phyloP scores from a whole-genome alignment of 1,284 basidiomycete genomes.

The Moesziomyces parantarcticus region DNA sequence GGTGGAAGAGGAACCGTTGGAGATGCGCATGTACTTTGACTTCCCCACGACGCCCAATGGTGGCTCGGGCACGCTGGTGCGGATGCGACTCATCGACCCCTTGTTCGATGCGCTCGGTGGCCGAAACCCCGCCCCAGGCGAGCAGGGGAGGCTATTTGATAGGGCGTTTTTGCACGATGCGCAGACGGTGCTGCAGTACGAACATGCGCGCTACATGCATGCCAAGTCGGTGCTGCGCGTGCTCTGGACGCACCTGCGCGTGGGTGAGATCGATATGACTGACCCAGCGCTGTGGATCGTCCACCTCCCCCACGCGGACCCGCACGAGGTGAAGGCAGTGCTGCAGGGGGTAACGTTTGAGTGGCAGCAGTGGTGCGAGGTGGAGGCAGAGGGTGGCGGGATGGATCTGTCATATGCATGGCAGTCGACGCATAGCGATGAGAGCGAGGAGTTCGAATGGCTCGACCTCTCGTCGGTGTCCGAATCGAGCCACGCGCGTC shows the following conservation, averaged over 20 bases:
- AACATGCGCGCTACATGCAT: constrained; percentile 24
- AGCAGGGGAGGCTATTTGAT: constrained; percentile 17
- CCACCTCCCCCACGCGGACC: not conserved
- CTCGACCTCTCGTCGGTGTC: too few relatives aligned
- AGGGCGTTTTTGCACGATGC: constrained; percentile 25
- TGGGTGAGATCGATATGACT: constrained; percentile 12
- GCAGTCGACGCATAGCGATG: too few relatives aligned
- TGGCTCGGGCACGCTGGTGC: not conserved
- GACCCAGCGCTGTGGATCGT: constrained; percentile 19
- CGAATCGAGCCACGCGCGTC: too few relatives aligned
- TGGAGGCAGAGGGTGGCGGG: too few relatives aligned
- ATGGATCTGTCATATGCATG: too few relatives aligned
- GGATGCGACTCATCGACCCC: constrained; percentile 31
- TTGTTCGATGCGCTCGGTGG: constrained; percentile 23
- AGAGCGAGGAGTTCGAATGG: too few relatives aligned
- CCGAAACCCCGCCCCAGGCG: constrained; percentile 7
- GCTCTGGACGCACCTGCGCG: constrained; percentile 11
- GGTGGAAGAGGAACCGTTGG: not conserved
- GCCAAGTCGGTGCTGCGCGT: constrained; percentile 28
- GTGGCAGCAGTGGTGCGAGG: constrained; percentile 2
- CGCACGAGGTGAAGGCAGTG: not conserved
- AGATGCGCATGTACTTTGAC: constrained; percentile 21
- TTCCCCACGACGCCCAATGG: constrained; percentile 9
- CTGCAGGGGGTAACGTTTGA: constrained; percentile 5
- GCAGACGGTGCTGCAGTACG: constrained; percentile 16